Base-by-base conservation (phyloP, 768 basidiomycete species). In the Leccinum broughii region DNA sequence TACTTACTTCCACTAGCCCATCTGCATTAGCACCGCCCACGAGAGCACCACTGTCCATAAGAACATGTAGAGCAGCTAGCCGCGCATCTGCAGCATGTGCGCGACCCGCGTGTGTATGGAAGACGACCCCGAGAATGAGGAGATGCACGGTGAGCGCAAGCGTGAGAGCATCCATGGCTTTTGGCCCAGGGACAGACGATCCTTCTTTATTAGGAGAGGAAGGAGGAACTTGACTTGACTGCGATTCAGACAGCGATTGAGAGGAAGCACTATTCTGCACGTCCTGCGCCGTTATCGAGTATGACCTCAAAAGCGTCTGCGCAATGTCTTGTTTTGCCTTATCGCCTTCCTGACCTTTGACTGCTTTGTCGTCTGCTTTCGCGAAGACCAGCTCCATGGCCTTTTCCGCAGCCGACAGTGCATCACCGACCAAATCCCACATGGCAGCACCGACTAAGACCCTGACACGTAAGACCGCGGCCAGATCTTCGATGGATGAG, bases 91-190 rank as follows among this genome's bases (percentile, higher is more conserved):
- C 79, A 14, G 77, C 75, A 17, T 76, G 68, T 6, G 81, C 76
- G 55, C 78, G 75, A 7, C 88, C 88, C 0, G 74, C 72, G 63
- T 89, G 85, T 0, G 88, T 88, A 64, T 84, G 78, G 66, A 81
- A 89, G 22, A 86, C 70, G 9, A 89, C 77, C 4, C 83, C 80
- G 22, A 90, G 73, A 53, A 90, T 79, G 24, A 92, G 83, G 9
- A 83, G 70, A 65, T 92, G 88, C 3, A 88, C 74, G 3, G 78
- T 78, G 62, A 84, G 77, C 1, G 78, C 66, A 3, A 74, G 67
- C 49, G 76, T 79, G 49, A 77, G 68, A 44, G 66, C 24, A 55
- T 76, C 76, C 13, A 30, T 59, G n/a, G 62, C 49, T 28, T 72
- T 74, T 32, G 70, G 66, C 6, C 57, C 48, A 30, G 68, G 58